These are phyloP conservation scores for Coffea humblotiana DNA, from an alignment of 305 asterid genomes.

Conservation along the genomic window DNA sequence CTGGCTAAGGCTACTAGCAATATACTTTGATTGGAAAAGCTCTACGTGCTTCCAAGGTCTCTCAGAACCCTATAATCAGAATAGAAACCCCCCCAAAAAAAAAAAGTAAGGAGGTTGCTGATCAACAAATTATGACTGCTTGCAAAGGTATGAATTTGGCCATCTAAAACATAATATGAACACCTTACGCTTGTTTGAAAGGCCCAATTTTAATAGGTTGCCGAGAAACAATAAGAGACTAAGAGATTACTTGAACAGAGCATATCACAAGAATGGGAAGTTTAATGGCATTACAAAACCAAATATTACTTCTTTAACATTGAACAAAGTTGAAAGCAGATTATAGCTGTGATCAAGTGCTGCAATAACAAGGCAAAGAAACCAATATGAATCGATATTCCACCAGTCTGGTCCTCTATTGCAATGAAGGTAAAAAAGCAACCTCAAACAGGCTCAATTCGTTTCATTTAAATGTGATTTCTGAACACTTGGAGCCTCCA, in stretches of 20 bases:
- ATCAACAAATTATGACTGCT: not conserved
- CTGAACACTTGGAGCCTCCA: not conserved
- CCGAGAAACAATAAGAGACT: not conserved
- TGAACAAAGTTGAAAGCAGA: not conserved
- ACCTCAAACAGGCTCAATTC: not conserved
- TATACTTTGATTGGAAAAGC: constrained; percentile 21
- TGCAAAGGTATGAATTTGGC: not conserved
- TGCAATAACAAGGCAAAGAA: not conserved
- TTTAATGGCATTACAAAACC: not conserved
- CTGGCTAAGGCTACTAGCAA: constrained; percentile 17
- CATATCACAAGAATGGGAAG: not conserved
- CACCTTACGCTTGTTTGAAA: not conserved
- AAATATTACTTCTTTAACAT: not conserved
- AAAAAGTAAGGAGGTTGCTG: not conserved
- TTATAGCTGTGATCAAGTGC: not conserved
- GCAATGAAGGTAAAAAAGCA: not conserved
- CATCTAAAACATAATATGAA: not conserved
- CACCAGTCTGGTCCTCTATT: not conserved
- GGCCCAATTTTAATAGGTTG: not conserved
- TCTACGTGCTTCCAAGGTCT: constrained; percentile 10
- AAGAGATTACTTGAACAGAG: not conserved
- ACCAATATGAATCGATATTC: not conserved
- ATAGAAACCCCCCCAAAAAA: too few relatives aligned
- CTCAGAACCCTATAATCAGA: constrained; percentile 19
- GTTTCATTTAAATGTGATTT: not conserved